phyloP scores from a whole-genome alignment of 306 rosid species.

The Fragaria iinumae region DNA sequence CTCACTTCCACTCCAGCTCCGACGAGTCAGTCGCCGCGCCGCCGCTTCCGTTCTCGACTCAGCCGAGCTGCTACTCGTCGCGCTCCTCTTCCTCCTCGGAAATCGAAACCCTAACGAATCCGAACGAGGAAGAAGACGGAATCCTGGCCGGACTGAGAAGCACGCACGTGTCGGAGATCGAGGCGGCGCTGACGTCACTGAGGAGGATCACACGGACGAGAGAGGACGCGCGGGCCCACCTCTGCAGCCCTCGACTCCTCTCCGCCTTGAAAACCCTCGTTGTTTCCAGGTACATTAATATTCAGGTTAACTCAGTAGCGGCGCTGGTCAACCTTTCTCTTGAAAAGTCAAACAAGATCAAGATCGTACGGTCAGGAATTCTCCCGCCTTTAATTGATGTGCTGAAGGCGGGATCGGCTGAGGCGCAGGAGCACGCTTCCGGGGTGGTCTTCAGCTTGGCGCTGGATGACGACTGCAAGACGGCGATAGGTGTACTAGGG shows the following conservation, averaged over 20 bases:
- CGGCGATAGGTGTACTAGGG: conserved; percentile 84
- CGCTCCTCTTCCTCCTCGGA: conserved; percentile 55
- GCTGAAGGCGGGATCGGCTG: conserved; percentile 57
- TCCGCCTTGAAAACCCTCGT: conserved; percentile 44
- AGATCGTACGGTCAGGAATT: conserved; percentile 86
- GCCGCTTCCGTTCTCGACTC: conserved; percentile 47
- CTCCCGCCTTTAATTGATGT: conserved; percentile 73
- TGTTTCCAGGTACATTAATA: conserved; percentile 38
- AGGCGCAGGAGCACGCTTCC: conserved; percentile 81
- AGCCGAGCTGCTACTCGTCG: conserved; percentile 62
- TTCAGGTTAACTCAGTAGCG: conserved; percentile 77
- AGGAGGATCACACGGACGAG: conserved; percentile 54
- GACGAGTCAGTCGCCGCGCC: conserved; percentile 51
- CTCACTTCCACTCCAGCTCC: conserved; percentile 45
- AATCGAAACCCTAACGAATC: conserved; percentile 34
- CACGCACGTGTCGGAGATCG: conserved; percentile 39
- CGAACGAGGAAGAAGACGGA: conserved; percentile 44
- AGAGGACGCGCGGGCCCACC: conserved; percentile 52
- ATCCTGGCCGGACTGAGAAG: conserved; percentile 47
- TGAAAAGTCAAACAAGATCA: conserved; percentile 62
- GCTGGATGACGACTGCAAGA: conserved; percentile 64
- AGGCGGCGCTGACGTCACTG: conserved; percentile 54
- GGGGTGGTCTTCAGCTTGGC: conserved; percentile 86
- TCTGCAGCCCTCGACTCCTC: conserved; percentile 54
- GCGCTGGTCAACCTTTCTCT: conserved; percentile 74